Evolutionary conservation across 2,329 filamentous ascomycete genomes (phyloP).

Genomic region (Clathrospora elynae): DNA sequence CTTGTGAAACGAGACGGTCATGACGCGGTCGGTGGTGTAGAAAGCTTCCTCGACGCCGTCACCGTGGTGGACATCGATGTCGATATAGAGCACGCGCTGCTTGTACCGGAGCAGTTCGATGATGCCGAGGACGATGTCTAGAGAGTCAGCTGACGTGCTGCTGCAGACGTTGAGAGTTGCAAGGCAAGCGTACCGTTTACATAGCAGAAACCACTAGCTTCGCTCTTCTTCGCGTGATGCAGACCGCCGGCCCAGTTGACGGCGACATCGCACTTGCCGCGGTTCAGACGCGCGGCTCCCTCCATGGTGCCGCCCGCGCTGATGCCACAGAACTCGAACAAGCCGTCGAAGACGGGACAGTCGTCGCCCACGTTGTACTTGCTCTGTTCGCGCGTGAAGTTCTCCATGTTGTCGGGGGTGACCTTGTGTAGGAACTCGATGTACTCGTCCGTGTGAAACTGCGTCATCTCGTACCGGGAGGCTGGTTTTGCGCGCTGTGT

Average conservation of each 20-base stretch:
- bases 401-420: slow-evolving; percentile 98
- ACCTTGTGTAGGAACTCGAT: slow-evolving; percentile 80
- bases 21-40: slow-evolving; percentile 72
- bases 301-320: slow-evolving; percentile 73
- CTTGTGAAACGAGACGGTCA: slow-evolving; percentile 75
- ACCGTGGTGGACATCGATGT: slow-evolving; percentile 91
- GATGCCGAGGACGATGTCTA: slow-evolving; percentile 94
- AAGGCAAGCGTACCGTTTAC: slow-evolving; percentile 67
- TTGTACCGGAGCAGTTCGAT: slow-evolving; percentile 83
- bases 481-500: slow-evolving; percentile 54
- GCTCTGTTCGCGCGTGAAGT: slow-evolving; percentile 87
- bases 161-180: fast-evolving
- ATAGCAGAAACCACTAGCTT: slow-evolving; percentile 97
- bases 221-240: slow-evolving; percentile 93
- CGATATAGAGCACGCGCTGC: slow-evolving; percentile 89
- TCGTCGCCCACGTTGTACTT: slow-evolving; percentile 70
- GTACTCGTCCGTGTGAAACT: slow-evolving; percentile 75
- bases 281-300: slow-evolving; percentile 69
- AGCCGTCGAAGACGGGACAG: slow-evolving; percentile 69
- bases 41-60: slow-evolving; percentile 77
- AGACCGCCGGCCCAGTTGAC: slow-evolving; percentile 81
- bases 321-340: slow-evolving; percentile 74
- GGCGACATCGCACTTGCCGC: slow-evolving; percentile 70
- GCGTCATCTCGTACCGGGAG: slow-evolving; percentile 72
- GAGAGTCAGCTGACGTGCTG: background rate